phyloP scores from a whole-genome alignment of 352 stramenopile species.

The Phytophthora colocasiae region DNA sequence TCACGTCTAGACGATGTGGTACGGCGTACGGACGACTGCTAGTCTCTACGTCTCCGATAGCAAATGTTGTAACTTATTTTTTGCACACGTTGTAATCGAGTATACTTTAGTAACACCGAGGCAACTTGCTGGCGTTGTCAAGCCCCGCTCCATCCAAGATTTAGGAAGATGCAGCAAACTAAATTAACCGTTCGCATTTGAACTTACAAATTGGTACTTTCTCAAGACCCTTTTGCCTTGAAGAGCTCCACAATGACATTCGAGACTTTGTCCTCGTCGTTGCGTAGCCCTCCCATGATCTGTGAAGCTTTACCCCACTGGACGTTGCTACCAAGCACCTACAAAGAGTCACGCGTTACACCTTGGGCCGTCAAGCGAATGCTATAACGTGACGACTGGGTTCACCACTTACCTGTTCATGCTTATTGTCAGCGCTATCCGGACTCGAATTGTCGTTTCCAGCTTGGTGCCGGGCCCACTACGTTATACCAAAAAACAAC shows the following conservation, averaged over 20 bases:
- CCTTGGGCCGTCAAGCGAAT: background rate
- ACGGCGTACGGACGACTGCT: slow-evolving; percentile 9
- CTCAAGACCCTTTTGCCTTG: slow-evolving; percentile 24
- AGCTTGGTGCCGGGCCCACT: slow-evolving; percentile 65
- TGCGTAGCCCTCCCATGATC: slow-evolving; percentile 64
- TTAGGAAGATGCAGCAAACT: slow-evolving; percentile 20
- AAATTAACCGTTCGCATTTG: slow-evolving; percentile 2
- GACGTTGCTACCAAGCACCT: slow-evolving; percentile 52
- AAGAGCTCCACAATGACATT: slow-evolving; percentile 69
- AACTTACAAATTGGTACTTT: slow-evolving; percentile 4
- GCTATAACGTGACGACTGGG: slow-evolving; percentile 7
- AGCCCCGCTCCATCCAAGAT: slow-evolving; percentile 9
- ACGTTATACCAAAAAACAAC: slow-evolving; percentile 7
- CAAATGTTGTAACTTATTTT: background rate
- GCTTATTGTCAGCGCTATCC: slow-evolving; percentile 31
- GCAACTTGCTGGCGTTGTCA: slow-evolving; percentile 1
- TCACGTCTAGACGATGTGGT: slow-evolving; percentile 22
- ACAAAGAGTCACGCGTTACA: slow-evolving; percentile 1
- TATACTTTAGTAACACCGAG: slow-evolving; percentile 7
- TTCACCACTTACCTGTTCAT: slow-evolving; percentile 34
- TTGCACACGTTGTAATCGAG: slow-evolving; percentile 4
- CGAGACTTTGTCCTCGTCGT: slow-evolving; percentile 61
- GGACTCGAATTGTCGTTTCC: slow-evolving; percentile 37
- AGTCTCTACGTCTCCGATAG: slow-evolving; percentile 11
- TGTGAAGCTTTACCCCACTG: slow-evolving; percentile 63